A percentile compares a stretch with the other conserved stretches of the same genome.
Evolutionary conservation across 2,329 filamentous ascomycete genomes (phyloP).

Genomic region (Talaromyces sp.): DNA sequence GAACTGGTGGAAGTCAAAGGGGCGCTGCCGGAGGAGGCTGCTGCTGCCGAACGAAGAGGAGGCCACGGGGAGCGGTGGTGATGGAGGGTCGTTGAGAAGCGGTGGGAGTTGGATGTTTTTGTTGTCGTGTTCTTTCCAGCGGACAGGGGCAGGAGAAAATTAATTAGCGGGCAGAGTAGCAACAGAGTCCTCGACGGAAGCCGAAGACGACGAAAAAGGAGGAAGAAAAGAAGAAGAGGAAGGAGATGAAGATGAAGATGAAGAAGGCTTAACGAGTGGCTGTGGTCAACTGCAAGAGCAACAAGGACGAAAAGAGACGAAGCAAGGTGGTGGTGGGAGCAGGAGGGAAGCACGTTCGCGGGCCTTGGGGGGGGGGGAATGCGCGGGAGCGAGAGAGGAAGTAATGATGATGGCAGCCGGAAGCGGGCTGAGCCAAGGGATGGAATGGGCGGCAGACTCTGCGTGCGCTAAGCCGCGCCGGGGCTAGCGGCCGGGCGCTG

Average conservation of each 20-base stretch:
- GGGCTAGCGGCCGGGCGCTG: not conserved
- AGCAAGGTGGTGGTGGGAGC: constrained; percentile 4
- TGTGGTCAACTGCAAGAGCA: constrained; percentile 16
- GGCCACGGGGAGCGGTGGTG: constrained; percentile 30
- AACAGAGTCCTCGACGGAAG: not conserved
- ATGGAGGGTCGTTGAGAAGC: not conserved
- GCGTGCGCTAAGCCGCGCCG: not conserved
- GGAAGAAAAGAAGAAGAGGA: not conserved
- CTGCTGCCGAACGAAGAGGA: constrained; percentile 39
- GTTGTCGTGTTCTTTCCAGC: not conserved
- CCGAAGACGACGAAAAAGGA: not conserved
- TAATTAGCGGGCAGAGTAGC: constrained; percentile 9
- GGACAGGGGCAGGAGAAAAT: constrained; percentile 12
- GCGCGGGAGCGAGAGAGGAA: constrained; percentile 4
- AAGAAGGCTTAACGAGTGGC: constrained; percentile 12
- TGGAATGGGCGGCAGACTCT: constrained; percentile 7
- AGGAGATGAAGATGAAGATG: not conserved
- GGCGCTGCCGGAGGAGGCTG: constrained; percentile 39
- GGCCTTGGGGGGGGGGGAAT: constrained; percentile 8
- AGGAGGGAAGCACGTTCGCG: constrained; percentile 9
- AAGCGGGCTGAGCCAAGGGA: constrained; percentile 11
- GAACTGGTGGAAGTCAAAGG: constrained; percentile 45
- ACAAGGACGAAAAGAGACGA: constrained; percentile 16
- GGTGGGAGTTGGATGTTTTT: not conserved
- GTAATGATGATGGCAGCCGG: constrained; percentile 13